Evolutionary conservation across 228 moss, liverwort and hornwort species (phyloP), one percentile per base, ranked within the genome.

Genomic region (Sphagnum magellanicum): DNA sequence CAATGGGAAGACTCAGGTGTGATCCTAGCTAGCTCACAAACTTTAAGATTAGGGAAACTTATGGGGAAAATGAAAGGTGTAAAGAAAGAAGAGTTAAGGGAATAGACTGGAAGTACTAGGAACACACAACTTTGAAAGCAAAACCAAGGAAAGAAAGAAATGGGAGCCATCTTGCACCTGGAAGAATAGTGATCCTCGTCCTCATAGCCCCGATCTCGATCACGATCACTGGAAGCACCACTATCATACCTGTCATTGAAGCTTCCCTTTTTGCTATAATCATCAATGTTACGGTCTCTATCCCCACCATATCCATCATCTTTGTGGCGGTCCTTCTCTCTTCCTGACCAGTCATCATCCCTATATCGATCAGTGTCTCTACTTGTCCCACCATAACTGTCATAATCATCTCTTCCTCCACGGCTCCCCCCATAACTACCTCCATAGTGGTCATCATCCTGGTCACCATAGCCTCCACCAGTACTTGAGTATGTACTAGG

Each of bases 401-500:
- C 16, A 63, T 79, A 58, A 51, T 79, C 83, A 62, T 83, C 83
- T 74, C 79, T 70, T 17, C 57, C 74, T 64, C 78, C 83, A n/a
- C 61, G 5, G 17, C 82, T 62, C 73, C 32, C 32, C 3, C 3
- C 32, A 32, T 32, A 76, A 66, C 71, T 72, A 59, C 77, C 86
- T 63, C 84, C 76, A 67, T 79, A 84, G 8, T 76, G 87, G 68
- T 90, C 90, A 16, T 93, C 91, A 50, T 87, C 76, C 49, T 78
- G 68, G 63, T 88, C 85, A 49, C 83, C 74, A 63, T 86, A 89
- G 46, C 74, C 84, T 69, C 87, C 90, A 57, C 85, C 82, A 10
- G 85, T 83, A 74, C 85, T 90, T 16, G 88, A 79, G 65, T 93
- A 93, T 10, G 79, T 86, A 69, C 82, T 81, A 64, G 83, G 78